These are phyloP conservation scores for Hyaloscypha variabilis DNA, from an alignment of 495 filamentous ascomycete genomes.

Conservation along the genomic window DNA sequence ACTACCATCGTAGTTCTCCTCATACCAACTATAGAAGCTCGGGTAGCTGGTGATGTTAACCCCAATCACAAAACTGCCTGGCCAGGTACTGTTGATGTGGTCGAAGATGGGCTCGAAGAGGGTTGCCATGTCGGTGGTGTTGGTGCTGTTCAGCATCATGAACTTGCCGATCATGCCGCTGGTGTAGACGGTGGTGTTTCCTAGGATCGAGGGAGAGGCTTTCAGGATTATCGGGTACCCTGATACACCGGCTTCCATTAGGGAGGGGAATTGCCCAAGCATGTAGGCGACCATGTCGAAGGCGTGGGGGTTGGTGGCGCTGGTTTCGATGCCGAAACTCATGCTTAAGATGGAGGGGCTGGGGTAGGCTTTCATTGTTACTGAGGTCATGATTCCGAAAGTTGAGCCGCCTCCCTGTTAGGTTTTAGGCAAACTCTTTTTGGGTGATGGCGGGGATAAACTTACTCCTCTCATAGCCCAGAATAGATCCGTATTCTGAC, in stretches of 20 bases:
- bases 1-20: constrained; percentile 33
- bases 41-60: constrained; percentile 45
- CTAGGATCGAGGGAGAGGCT: constrained; percentile 26
- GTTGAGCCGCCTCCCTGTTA: constrained; percentile 61
- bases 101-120: constrained; percentile 39
- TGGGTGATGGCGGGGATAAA: background rate
- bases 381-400: constrained; percentile 62
- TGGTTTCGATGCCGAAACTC: constrained; percentile 20
- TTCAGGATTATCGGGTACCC: constrained; percentile 36
- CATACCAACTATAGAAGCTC: constrained; percentile 50
- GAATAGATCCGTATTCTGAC: constrained; percentile 61
- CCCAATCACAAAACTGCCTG: constrained; percentile 36
- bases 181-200: constrained; percentile 21
- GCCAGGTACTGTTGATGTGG: constrained; percentile 49
- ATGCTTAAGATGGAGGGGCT: background rate
- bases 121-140: constrained; percentile 44
- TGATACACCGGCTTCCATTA: constrained; percentile 39
- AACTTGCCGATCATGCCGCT: constrained; percentile 1
- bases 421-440: background rate
- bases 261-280: constrained; percentile 38
- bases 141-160: constrained; percentile 10
- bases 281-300: constrained; percentile 42
- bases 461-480: constrained; percentile 65
- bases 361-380: constrained; percentile 46
- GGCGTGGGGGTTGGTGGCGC: constrained; percentile 18